Conservation (phyloP, 176 grass and related monocot species). For the Dendrocalamus sinicus region DNA sequence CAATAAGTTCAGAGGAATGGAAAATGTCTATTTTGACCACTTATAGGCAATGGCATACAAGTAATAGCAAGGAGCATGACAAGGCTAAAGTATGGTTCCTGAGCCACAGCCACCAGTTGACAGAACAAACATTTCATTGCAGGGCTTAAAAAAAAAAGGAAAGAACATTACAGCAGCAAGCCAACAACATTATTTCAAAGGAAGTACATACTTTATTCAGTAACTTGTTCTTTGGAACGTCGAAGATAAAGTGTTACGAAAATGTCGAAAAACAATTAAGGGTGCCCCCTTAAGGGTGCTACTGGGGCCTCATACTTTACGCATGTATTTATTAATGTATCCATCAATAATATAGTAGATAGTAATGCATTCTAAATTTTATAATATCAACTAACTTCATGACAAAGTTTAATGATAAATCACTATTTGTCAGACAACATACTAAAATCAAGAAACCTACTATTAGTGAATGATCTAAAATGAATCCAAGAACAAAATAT, state of each 20-base stretch:
- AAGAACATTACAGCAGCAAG: not conserved
- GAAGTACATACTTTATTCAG: constrained; percentile 36
- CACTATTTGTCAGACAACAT: no score
- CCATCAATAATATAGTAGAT: no score
- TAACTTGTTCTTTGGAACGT: not conserved
- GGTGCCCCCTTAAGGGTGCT: not conserved
- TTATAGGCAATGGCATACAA: no score
- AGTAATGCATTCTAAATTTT: no score
- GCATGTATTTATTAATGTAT: no score
- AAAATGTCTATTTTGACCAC: not conserved
- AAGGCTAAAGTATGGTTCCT: not conserved
- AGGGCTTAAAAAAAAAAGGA: not conserved
- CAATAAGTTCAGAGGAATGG: not conserved
- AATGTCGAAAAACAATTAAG: not conserved
- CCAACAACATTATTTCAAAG: not conserved
- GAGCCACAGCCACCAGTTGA: not conserved
- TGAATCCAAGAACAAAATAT: no score
- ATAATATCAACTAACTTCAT: no score
- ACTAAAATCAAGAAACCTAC: no score
- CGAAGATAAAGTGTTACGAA: constrained; percentile 18
- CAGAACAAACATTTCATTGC: constrained; percentile 4
- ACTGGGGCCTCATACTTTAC: not conserved
- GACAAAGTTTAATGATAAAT: no score
- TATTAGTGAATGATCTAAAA: no score
- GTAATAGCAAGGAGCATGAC: not conserved